A percentile compares a stretch with the other conserved stretches of the same genome.
These are phyloP conservation scores for Ceratobasidium sp. DNA, from an alignment of 1,284 basidiomycete species.

Conservation along the genomic window DNA sequence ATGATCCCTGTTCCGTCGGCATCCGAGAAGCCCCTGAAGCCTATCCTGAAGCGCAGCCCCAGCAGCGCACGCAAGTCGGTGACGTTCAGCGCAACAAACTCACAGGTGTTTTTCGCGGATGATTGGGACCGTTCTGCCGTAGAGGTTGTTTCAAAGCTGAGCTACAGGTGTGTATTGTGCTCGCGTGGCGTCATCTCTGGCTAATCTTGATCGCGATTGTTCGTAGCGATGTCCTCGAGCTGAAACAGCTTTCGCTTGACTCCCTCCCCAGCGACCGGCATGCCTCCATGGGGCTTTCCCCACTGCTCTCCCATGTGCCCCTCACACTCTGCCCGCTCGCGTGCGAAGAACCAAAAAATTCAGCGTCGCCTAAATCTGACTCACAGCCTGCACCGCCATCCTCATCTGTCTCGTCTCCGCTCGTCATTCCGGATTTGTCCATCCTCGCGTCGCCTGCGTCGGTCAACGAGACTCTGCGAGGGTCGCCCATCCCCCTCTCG, in stretches of 20 bases:
- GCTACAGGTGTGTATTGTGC: slow-evolving; percentile 29
- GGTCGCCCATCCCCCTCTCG: neutral
- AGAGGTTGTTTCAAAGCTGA: slow-evolving; percentile 29
- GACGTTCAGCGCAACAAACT: slow-evolving; percentile 33
- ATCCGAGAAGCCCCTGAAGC: slow-evolving; percentile 15
- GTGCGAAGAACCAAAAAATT: slow-evolving; percentile 16
- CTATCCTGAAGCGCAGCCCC: slow-evolving; percentile 14
- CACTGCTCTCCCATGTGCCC: slow-evolving; percentile 22
- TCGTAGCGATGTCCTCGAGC: slow-evolving; percentile 31
- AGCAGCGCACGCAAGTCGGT: slow-evolving; percentile 14
- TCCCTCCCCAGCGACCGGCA: slow-evolving; percentile 31
- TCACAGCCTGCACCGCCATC: slow-evolving; percentile 3
- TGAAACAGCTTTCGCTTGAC: slow-evolving; percentile 33
- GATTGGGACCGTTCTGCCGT: slow-evolving; percentile 31
- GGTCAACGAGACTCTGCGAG: neutral
- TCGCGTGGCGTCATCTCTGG: neutral
- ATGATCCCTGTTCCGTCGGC: slow-evolving; percentile 12
- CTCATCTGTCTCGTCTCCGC: neutral
- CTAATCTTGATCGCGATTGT: slow-evolving; percentile 7
- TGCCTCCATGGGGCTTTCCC: slow-evolving; percentile 26
- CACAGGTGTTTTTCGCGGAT: slow-evolving; percentile 31
- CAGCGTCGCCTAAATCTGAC: neutral
- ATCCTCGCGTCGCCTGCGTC: slow-evolving; percentile 27
- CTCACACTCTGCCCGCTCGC: slow-evolving; percentile 18
- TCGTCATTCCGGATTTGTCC: slow-evolving; percentile 28